phyloP scores from a whole-genome alignment of 2,329 filamentous ascomycete species.

The Cladophialophora carrionii region DNA sequence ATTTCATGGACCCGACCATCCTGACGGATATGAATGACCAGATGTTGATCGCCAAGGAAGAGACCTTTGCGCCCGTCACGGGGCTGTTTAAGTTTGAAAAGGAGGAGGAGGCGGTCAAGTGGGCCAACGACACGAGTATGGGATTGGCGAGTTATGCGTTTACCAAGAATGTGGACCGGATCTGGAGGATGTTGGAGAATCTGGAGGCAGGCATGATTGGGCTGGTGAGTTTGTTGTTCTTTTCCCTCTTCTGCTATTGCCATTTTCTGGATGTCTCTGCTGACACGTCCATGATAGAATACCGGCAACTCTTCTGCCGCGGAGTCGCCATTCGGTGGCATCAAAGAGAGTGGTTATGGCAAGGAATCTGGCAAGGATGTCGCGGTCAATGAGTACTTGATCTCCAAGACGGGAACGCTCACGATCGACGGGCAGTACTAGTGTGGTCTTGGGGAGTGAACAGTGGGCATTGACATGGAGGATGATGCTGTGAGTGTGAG shows the following conservation, averaged over 20 bases:
- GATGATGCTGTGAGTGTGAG: not conserved
- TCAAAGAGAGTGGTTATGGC: conserved; percentile 69
- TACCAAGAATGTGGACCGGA: conserved; percentile 68
- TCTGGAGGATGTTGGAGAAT: conserved; percentile 68
- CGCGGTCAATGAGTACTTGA: conserved; percentile 64
- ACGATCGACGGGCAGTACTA: conserved; percentile 62
- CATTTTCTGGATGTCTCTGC: not conserved
- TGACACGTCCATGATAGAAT: conserved; percentile 26
- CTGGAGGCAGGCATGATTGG: conserved; percentile 72
- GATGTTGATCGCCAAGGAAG: conserved; percentile 63
- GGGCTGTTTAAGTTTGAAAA: conserved; percentile 68
- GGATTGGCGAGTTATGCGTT: conserved; percentile 65
- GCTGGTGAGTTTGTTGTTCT: conserved; percentile 46
- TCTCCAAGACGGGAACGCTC: conserved; percentile 68
- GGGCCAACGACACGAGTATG: conserved; percentile 38
- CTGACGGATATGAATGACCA: conserved; percentile 62
- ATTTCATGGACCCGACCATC: conserved; percentile 72
- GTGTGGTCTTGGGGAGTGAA: not conserved
- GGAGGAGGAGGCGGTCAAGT: conserved; percentile 64
- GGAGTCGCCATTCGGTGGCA: conserved; percentile 68
- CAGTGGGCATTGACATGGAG: not conserved
- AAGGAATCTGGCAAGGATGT: conserved; percentile 70
- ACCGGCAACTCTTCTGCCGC: conserved; percentile 66
- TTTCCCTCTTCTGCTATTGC: not conserved
- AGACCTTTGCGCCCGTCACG: conserved; percentile 67